Evolutionary conservation across 2,329 filamentous ascomycete genomes (phyloP).

Genomic region (Ophiostoma pallidulum): DNA sequence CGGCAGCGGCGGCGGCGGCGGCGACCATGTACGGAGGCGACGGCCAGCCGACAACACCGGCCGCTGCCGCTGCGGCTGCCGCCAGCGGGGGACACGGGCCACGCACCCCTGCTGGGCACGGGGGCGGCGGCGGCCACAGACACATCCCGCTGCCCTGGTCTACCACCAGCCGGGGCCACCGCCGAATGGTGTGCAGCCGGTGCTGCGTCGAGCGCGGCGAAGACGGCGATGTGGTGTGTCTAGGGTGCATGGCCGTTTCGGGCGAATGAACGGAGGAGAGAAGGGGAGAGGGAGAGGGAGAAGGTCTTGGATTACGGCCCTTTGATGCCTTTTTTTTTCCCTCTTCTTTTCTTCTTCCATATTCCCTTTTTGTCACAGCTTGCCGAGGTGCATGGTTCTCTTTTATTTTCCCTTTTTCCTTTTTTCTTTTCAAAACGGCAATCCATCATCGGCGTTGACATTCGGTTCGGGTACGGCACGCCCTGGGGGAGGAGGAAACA

Average conservation of each 20-base stretch:
- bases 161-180: slow-evolving; percentile 33
- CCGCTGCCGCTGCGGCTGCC: no score
- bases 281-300: no score
- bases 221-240: slow-evolving; percentile 57
- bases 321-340: not conserved
- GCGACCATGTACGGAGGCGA: not conserved
- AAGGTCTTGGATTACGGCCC: no score
- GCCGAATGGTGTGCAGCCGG: slow-evolving; percentile 51
- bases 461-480: no score
- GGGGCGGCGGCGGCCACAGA: no score
- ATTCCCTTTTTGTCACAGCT: not conserved
- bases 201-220: slow-evolving; percentile 58
- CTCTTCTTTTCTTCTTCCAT: not conserved
- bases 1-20: slow-evolving; percentile 10
- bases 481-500: no score
- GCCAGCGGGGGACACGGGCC: no score
- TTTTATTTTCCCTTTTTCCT: not conserved
- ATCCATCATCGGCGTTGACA: not conserved
- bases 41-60: not conserved
- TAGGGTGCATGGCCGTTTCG: slow-evolving; percentile 44
- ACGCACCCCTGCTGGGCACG: no score
- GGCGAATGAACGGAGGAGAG: slow-evolving; percentile 14
- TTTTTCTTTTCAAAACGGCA: not conserved
- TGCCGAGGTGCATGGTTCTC: not conserved
- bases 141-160: slow-evolving; percentile 23